A percentile compares a stretch with the other conserved stretches of the same genome.
Evolutionary conservation across 129 eudicot genomes (phyloP).

Genomic region (Flaveria sonorensis): DNA sequence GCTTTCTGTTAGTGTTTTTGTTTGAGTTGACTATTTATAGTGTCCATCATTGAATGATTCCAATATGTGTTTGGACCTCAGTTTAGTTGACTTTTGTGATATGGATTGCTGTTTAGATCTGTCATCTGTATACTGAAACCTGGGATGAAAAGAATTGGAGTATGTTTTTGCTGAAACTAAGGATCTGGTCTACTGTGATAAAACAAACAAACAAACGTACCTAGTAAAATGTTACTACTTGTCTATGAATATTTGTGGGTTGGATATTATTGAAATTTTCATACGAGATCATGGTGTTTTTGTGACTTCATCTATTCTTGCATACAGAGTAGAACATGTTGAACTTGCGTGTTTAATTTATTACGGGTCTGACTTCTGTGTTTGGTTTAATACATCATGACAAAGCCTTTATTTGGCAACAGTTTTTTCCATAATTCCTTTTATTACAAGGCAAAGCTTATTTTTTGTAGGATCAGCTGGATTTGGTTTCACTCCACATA

Average conservation of each 20-base stretch:
- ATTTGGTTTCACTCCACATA: conserved; percentile 79
- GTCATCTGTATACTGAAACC: background rate
- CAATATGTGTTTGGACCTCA: conserved; percentile 26
- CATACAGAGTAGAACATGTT: background rate
- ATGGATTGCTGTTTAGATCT: conserved; percentile 14
- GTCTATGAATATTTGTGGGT: too few species aligned
- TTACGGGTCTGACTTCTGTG: too few species aligned
- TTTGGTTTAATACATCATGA: background rate
- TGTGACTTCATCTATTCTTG: conserved; percentile 16
- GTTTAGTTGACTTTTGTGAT: conserved; percentile 33
- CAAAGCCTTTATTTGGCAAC: background rate
- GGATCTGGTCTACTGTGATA: conserved; percentile 32
- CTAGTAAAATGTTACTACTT: too few species aligned
- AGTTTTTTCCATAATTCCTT: too few species aligned
- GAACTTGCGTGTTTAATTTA: background rate
- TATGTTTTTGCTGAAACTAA: conserved; percentile 29
- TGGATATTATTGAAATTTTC: background rate
- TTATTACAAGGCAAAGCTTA: background rate
- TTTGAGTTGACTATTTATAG: conserved; percentile 33
- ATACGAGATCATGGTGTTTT: background rate
- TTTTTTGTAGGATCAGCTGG: conserved; percentile 74
- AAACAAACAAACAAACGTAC: too few species aligned
- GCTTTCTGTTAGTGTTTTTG: conserved; percentile 21
- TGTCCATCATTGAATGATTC: background rate
- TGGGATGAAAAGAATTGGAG: conserved; percentile 6